Base-by-base conservation (phyloP, 345 rosid genomes). In the Cardamine occulta region DNA sequence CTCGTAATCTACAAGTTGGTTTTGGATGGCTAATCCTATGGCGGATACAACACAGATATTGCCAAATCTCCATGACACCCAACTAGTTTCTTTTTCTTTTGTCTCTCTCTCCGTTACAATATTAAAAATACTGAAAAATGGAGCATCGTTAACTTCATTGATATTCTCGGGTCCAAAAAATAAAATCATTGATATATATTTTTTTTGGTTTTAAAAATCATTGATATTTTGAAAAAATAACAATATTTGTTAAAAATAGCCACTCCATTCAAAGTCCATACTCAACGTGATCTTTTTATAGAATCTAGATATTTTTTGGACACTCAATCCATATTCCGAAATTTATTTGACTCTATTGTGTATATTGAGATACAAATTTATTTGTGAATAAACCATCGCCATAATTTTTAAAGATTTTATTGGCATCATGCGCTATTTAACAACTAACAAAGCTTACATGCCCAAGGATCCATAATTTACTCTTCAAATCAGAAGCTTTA, bases 1-100 rank as follows among this genome's bases (percentile, higher is more conserved):
- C 72, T 74, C 73, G 72, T 74, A 66, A 74, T 47, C 78, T 74
- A 57, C 78, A 56, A 66, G 48, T 66, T 65, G 72, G 48, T 65
- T 65, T 49, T 56, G 51, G 72, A 66, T 66, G 64, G 66, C 59
- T 66, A 57, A 66, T 74, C 78, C 60, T 57, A 35, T 39, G 73
- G 59, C 32, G 17, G 32, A 66, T 60, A 52, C 68, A 60, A 60
- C 29, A 49, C 40, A 17, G 51, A 75, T 67, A 67, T 67, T 58
- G 73, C 79, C 79, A 67, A 59, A 68, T 68, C 63, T 75, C 68
- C 48, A 26, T 66, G 79, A 35, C 78, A 74, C 9, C 9, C 78
- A 74, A 48, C 71, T 66, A 32, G 48, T 48, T 66, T 56, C 14
- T 56, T 66, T 74, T 42, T 63, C 63, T 63, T 73, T 52, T 52